phyloP scores from a whole-genome alignment of 2,329 filamentous ascomycete species.

The Parasarocladium wereldwijsianum region DNA sequence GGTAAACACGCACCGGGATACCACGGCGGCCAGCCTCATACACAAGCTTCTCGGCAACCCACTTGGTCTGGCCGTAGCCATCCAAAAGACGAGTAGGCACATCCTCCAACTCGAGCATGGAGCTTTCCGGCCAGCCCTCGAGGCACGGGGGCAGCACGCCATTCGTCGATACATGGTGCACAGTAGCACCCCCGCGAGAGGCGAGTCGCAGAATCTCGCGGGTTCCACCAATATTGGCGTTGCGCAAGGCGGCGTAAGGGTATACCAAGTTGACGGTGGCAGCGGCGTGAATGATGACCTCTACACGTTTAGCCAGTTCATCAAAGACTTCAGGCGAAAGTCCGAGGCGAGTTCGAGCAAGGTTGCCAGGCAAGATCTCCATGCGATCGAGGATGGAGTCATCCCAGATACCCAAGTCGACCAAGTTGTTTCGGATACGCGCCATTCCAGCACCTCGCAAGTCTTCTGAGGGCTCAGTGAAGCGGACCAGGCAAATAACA shows the following conservation, averaged over 20 bases:
- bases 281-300: constrained; percentile 65
- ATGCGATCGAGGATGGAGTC: constrained; percentile 67
- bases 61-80: constrained; percentile 69
- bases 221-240: constrained; percentile 67
- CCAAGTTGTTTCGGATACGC: constrained; percentile 57
- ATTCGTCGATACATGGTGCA: constrained; percentile 70
- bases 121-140: constrained; percentile 56
- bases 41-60: constrained; percentile 65
- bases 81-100: constrained; percentile 56
- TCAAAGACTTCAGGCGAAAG: constrained; percentile 51
- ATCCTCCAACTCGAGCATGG: constrained; percentile 50
- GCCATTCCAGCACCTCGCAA: constrained; percentile 54
- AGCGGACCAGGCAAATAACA: constrained; percentile 60
- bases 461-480: constrained; percentile 50
- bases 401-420: constrained; percentile 66
- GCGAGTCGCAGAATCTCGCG: constrained; percentile 60
- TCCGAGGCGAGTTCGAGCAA: constrained; percentile 54
- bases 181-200: constrained; percentile 49
- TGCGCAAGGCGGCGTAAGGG: constrained; percentile 61
- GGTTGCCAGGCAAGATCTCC: constrained; percentile 59
- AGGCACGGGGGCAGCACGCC: constrained; percentile 60
- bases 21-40: constrained; percentile 54
- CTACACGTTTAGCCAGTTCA: constrained; percentile 45
- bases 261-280: constrained; percentile 73
- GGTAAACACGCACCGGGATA: constrained; percentile 55